A percentile compares a stretch with the other conserved stretches of the same genome.
These are phyloP conservation scores for Sphaceloma murrayae DNA, from an alignment of 2,329 filamentous ascomycete genomes.

Conservation along the genomic window DNA sequence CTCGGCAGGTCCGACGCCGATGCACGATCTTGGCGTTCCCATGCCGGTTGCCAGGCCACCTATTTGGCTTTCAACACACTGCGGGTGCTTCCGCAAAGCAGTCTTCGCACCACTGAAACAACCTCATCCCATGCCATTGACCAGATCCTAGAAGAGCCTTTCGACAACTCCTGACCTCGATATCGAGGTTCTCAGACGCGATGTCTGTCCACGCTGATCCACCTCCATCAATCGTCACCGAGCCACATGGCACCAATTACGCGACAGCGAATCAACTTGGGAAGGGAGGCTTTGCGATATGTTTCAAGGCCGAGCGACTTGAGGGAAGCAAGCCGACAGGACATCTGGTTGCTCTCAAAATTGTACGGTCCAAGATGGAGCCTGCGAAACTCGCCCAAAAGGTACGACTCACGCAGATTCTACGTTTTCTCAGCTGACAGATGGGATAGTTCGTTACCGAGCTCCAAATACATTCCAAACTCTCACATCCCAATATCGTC, in stretches of 20 bases:
- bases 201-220: constrained; percentile 42
- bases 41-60: not conserved
- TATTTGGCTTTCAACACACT: constrained; percentile 7
- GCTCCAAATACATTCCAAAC: constrained; percentile 95
- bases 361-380: constrained; percentile 71
- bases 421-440: constrained; percentile 8
- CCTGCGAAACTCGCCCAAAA: constrained; percentile 76
- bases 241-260: constrained; percentile 64
- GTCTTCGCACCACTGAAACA: not conserved
- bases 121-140: not conserved
- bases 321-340: constrained; percentile 47
- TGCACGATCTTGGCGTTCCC: not conserved
- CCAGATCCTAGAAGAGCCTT: not conserved
- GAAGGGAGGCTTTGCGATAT: constrained; percentile 75
- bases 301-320: constrained; percentile 60
- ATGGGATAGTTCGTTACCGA: constrained; percentile 61
- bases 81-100: not conserved
- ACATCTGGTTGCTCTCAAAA: constrained; percentile 66
- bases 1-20: no score
- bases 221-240: constrained; percentile 50
- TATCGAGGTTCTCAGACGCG: not conserved
- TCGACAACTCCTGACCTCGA: not conserved
- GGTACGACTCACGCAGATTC: constrained; percentile 36
- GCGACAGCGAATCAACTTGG: constrained; percentile 64
- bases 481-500: constrained; percentile 91